A percentile compares a stretch with the other conserved stretches of the same genome.
phyloP scores from a whole-genome alignment of 1,284 basidiomycete species.

The Pterulicium gracile region DNA sequence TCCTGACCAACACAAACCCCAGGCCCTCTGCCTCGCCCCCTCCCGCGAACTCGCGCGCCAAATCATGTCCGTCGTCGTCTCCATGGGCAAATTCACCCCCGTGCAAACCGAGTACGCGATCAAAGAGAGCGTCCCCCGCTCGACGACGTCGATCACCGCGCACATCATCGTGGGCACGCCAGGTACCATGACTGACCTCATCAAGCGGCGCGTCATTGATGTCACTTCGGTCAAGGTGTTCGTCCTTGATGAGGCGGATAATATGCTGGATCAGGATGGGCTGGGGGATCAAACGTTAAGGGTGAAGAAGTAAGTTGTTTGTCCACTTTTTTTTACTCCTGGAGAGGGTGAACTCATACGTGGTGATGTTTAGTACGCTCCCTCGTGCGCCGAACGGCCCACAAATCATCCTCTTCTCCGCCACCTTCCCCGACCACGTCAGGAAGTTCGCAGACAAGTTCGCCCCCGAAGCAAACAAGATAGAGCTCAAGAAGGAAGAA shows the following conservation, averaged over 20 bases:
- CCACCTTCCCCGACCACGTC: conserved; percentile 94
- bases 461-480: conserved; percentile 93
- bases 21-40: conserved; percentile 91
- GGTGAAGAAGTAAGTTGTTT: conserved; percentile 77
- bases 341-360: conserved; percentile 8
- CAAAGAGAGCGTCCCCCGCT: conserved; percentile 68
- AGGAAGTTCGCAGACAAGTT: conserved; percentile 85
- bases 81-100: conserved; percentile 92
- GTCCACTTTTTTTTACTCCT: conserved; percentile 3
- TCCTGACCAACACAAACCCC: conserved; percentile 4
- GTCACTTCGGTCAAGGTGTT: conserved; percentile 82
- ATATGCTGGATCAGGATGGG: conserved; percentile 95
- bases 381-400: conserved; percentile 40
- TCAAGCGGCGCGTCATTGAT: conserved; percentile 67
- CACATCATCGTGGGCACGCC: conserved; percentile 97
- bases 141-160: conserved; percentile 67
- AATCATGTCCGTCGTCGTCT: conserved; percentile 90
- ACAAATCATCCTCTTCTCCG: conserved; percentile 96
- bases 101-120: conserved; percentile 94
- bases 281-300: conserved; percentile 93
- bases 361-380: conserved; percentile 40
- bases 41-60: conserved; percentile 96
- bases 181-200: conserved; percentile 87
- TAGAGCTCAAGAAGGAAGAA: conserved; percentile 91
- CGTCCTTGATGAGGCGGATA: conserved; percentile 97